Evolutionary conservation across 2,329 filamentous ascomycete species (phyloP).

Genomic region (Endothia cerciana): DNA sequence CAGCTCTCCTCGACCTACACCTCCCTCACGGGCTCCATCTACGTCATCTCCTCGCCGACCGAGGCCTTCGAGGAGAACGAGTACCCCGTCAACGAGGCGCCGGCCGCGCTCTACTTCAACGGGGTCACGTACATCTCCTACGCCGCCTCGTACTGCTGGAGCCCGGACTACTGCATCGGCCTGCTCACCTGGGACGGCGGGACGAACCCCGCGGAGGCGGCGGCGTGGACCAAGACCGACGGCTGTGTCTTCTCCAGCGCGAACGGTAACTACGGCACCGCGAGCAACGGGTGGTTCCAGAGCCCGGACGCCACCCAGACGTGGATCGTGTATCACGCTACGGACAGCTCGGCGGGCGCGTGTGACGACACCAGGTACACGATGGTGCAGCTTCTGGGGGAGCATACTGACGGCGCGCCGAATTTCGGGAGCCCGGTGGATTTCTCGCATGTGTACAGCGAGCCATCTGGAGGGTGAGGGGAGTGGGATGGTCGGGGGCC

Average conservation of each 20-base stretch:
- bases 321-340: constrained; percentile 62
- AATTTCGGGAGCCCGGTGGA: constrained; percentile 48
- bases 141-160: constrained; percentile 62
- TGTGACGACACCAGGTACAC: constrained; percentile 60
- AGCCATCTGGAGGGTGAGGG: constrained; percentile 13
- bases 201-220: constrained; percentile 48
- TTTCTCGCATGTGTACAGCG: constrained; percentile 19
- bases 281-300: constrained; percentile 62
- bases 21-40: constrained; percentile 46
- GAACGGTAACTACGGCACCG: constrained; percentile 61
- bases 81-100: constrained; percentile 58
- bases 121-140: constrained; percentile 58
- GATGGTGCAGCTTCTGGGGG: constrained; percentile 54
- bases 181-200: constrained; percentile 56
- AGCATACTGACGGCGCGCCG: constrained; percentile 54
- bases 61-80: constrained; percentile 54
- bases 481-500: no score
- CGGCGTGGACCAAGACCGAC: constrained; percentile 55
- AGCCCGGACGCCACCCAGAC: constrained; percentile 58
- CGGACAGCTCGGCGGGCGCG: constrained; percentile 49
- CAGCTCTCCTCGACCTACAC: constrained; percentile 45
- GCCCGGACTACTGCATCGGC: constrained; percentile 56
- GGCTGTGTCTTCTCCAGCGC: constrained; percentile 55
- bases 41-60: constrained; percentile 55
- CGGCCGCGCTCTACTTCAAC: constrained; percentile 55